Evolutionary conservation across 345 rosid species (phyloP).

Genomic region (Chamaenerion angustifolium): DNA sequence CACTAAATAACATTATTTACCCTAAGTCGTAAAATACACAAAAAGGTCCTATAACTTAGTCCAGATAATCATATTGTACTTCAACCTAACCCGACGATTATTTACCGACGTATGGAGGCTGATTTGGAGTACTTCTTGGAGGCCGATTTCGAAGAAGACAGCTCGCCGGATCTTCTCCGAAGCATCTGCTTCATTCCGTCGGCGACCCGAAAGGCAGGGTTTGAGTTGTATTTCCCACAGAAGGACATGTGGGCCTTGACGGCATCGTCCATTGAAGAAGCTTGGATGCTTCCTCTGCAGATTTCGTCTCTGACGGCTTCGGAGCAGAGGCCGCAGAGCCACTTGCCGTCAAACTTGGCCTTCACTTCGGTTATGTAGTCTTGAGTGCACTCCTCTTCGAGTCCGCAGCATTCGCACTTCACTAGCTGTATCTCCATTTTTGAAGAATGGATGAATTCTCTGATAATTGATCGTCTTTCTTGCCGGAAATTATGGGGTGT

Average conservation of each 20-base stretch:
- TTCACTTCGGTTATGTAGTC: constrained; percentile 58
- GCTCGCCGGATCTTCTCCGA: constrained; percentile 62
- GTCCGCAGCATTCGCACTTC: constrained; percentile 83
- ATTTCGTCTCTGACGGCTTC: constrained; percentile 83
- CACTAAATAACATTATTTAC: too few species aligned
- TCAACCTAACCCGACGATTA: too few species aligned
- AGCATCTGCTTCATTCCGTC: constrained; percentile 96
- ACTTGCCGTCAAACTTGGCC: constrained; percentile 71
- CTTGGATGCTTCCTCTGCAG: constrained; percentile 29
- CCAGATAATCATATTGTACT: too few species aligned
- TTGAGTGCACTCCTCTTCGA: constrained; percentile 87
- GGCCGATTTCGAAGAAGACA: constrained; percentile 34
- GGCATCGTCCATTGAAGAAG: constrained; percentile 53
- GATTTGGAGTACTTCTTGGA: constrained; percentile 65
- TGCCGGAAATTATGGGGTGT: constrained; percentile 3
- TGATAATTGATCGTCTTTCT: neutral
- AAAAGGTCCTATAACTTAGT: too few species aligned
- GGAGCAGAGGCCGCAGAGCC: constrained; percentile 95
- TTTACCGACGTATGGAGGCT: too few species aligned
- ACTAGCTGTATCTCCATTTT: constrained; percentile 76
- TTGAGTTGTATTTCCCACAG: constrained; percentile 69
- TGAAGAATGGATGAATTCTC: neutral
- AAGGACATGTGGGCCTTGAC: constrained; percentile 82
- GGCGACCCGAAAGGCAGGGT: constrained; percentile 84
- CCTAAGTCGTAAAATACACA: too few species aligned